phyloP scores from a whole-genome alignment of 2,329 filamentous ascomycete genomes.

The Westerdykella sp. region DNA sequence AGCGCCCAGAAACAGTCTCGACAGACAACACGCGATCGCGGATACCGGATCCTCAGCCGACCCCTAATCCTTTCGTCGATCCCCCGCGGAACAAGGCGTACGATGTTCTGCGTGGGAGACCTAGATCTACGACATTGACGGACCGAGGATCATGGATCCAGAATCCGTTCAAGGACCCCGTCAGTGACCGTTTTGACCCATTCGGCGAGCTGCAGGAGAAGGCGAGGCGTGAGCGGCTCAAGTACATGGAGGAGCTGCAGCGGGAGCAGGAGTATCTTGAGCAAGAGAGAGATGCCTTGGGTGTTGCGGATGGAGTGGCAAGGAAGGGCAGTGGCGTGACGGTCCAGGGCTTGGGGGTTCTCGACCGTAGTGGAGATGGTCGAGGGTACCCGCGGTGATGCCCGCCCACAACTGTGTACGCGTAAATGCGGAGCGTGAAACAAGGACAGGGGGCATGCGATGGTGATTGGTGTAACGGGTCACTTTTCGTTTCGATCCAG shows the following conservation, averaged over 20 bases:
- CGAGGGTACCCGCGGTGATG: not conserved
- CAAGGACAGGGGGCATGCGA: too few relatives aligned
- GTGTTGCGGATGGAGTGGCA: constrained; percentile 3
- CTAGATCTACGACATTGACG: constrained; percentile 29
- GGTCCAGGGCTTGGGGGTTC: constrained; percentile 18
- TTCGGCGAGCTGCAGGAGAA: constrained; percentile 33
- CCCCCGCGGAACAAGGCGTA: constrained; percentile 34
- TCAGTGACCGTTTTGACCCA: constrained; percentile 32
- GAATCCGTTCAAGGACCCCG: constrained; percentile 32
- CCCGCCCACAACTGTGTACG: too few relatives aligned
- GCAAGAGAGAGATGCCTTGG: constrained; percentile 27
- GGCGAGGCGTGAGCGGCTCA: constrained; percentile 20
- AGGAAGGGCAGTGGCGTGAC: constrained; percentile 24
- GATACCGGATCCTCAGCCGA: constrained; percentile 17
- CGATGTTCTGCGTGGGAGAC: constrained; percentile 28
- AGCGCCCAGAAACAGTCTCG: constrained; percentile 30
- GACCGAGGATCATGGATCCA: constrained; percentile 30
- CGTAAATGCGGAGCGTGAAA: too few relatives aligned
- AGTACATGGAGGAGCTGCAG: constrained; percentile 21
- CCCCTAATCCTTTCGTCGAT: constrained; percentile 32
- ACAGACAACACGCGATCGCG: constrained; percentile 17
- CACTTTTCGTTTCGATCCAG: too few relatives aligned
- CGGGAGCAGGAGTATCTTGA: constrained; percentile 17
- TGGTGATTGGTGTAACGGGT: too few relatives aligned
- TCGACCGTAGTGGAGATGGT: constrained; percentile 17